A percentile compares a stretch with the other conserved stretches of the same genome.
Evolutionary conservation across 192 early-diverging fungal genomes (phyloP).

Genomic region (Spizellomyces punctatus): DNA sequence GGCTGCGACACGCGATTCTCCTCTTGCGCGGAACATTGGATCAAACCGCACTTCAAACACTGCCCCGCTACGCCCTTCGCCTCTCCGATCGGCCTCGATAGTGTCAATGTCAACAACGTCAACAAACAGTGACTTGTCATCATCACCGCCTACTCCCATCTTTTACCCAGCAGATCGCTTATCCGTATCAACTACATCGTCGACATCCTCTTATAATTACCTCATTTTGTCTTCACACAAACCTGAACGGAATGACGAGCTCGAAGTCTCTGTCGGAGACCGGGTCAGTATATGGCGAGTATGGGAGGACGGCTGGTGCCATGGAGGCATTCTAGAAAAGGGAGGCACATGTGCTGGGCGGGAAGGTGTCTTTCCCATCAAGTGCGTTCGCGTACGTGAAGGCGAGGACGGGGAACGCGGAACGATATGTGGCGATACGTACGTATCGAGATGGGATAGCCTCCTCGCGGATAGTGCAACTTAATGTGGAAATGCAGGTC

Average conservation of each 20-base stretch:
- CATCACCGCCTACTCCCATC: not conserved
- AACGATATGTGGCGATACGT: too few relatives aligned
- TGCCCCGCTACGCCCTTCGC: not conserved
- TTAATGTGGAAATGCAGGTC: too few relatives aligned
- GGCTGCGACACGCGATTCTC: not conserved
- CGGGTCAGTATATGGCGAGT: conserved; percentile 20
- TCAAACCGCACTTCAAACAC: not conserved
- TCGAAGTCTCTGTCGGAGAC: conserved; percentile 6
- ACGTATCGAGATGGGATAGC: too few relatives aligned
- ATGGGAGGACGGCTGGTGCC: conserved; percentile 29
- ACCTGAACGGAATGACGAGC: conserved; percentile 12
- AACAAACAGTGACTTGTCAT: not conserved
- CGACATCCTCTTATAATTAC: not conserved
- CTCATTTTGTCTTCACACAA: not conserved
- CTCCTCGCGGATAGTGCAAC: too few relatives aligned
- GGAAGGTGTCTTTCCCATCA: conserved; percentile 25
- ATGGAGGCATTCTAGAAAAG: not conserved
- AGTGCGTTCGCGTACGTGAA: conserved; percentile 10
- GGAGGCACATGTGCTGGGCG: not conserved
- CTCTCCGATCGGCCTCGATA: not conserved
- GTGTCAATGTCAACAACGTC: not conserved
- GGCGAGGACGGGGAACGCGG: not conserved
- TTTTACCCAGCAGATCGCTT: not conserved
- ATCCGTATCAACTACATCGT: not conserved
- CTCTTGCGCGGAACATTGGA: not conserved